Evolutionary conservation across 164 flowering plant species (phyloP).

Genomic region (Kalanchoe fedtschenkoi): DNA sequence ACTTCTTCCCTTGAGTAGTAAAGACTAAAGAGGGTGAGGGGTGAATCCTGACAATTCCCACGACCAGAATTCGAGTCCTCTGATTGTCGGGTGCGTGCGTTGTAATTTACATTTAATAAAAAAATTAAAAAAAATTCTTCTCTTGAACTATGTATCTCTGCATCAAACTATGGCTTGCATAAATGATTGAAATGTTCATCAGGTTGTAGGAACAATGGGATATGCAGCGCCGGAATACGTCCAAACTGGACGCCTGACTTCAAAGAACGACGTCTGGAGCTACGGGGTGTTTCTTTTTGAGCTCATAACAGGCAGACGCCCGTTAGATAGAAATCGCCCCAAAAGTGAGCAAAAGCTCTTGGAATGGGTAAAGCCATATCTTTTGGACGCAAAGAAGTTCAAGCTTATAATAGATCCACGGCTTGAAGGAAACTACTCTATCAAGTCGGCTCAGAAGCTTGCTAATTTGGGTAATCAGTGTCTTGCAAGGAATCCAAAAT

Average conservation of each 20-base stretch:
- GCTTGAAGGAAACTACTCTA: conserved; percentile 30
- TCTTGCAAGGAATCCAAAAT: conserved; percentile 32
- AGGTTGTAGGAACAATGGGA: conserved; percentile 77
- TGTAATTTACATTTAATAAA: too few species aligned
- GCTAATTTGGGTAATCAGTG: conserved; percentile 58
- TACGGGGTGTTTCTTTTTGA: conserved; percentile 76
- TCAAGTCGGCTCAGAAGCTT: conserved; percentile 48
- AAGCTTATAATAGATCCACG: conserved; percentile 51
- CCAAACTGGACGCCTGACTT: conserved; percentile 63
- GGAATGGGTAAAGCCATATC: conserved; percentile 67
- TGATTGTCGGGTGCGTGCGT: too few species aligned
- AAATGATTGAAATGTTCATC: conserved; percentile 7
- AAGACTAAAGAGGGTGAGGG: too few species aligned
- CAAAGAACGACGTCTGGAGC: conserved; percentile 74
- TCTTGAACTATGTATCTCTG: not conserved
- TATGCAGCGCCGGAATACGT: conserved; percentile 76
- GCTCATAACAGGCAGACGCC: conserved; percentile 71
- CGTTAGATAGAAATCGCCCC: conserved; percentile 56
- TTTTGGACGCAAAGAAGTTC: conserved; percentile 49
- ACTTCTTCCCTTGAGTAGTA: too few species aligned
- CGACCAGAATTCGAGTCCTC: too few species aligned
- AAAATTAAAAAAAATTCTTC: too few species aligned
- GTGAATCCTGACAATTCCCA: too few species aligned
- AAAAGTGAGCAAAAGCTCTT: conserved; percentile 65
- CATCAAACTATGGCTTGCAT: not conserved